Evolutionary conservation across 1,139 yeast species (phyloP), one percentile per base, ranked within the genome.

Genomic region (Pichia sp.): DNA sequence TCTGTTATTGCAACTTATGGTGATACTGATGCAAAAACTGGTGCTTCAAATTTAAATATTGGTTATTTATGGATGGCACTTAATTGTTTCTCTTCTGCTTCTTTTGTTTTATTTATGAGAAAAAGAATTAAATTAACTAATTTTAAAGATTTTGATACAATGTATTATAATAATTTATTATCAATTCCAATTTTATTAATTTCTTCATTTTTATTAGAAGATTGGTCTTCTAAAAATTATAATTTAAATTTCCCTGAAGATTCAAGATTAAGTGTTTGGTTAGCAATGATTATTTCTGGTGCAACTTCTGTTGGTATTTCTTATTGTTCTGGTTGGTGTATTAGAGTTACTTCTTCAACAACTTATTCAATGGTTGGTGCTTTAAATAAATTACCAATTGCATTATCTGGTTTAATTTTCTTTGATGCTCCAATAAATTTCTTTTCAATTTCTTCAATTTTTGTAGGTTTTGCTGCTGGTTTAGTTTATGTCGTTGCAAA

Each of bases 351-450:
- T 42, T 88, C 97, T 26, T 89, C 97, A 34, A 92, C 98, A 52
- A 92, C 98, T 49, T 92, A 92, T 73, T 87, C 96, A 47, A 92
- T 92, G 98, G 97, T 92, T 56, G 98, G 98, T 66, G 98, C 98
- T 48, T 80, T 92, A 70, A 92, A 92, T 79, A 94, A 94, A 75
- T 81, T 92, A 64, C 98, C 98, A 63, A 88, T 94, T 64, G 98
- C 98, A 29, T 76, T 94, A 53, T 83, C 96, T 35, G 98, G 98
- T 41, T 79, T 94, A 65, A 66, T 92, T 57, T 92, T 92, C 78
- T 92, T 90, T 65, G 95, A 88, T 61, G 95, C 96, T 53, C 94
- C 96, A 51, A 88, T 85, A 65, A 92, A 95, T 74, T 87, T 92
- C 72, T 82, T 86, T 76, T 86, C 96, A 40, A 86, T 89, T 55